Conservation (phyloP, 2,329 filamentous ascomycete species). For the Xylogone sp. region DNA sequence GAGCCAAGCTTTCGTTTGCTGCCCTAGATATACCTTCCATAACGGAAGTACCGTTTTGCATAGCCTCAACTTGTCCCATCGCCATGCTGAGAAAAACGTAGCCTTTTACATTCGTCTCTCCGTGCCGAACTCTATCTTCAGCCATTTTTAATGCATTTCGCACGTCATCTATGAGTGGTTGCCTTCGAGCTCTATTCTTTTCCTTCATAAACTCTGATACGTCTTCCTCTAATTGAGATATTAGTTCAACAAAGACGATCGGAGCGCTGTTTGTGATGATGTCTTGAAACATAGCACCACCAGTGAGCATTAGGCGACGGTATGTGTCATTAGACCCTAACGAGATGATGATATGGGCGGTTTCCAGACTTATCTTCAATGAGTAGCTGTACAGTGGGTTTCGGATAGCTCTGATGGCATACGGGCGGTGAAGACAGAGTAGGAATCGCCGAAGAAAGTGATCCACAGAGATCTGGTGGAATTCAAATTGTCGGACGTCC, state of each 20-base stretch:
- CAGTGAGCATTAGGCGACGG: slow-evolving; percentile 30
- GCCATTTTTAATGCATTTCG: slow-evolving; percentile 20
- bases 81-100: slow-evolving; percentile 36
- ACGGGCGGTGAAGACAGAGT: slow-evolving; percentile 47
- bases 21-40: slow-evolving; percentile 5
- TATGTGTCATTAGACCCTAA: slow-evolving; percentile 23
- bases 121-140: slow-evolving; percentile 28
- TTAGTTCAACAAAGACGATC: slow-evolving; percentile 42
- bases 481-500: slow-evolving; percentile 15
- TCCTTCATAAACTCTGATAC: neutral
- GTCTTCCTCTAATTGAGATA: slow-evolving; percentile 37
- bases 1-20: neutral
- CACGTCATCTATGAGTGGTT: neutral
- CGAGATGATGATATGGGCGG: slow-evolving; percentile 23
- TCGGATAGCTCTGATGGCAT: slow-evolving; percentile 33
- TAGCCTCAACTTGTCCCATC: slow-evolving; percentile 31
- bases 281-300: slow-evolving; percentile 39
- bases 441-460: slow-evolving; percentile 49
- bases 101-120: slow-evolving; percentile 38
- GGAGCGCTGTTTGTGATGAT: slow-evolving; percentile 35
- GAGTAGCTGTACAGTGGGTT: slow-evolving; percentile 46
- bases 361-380: slow-evolving; percentile 39
- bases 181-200: slow-evolving; percentile 29
- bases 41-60: slow-evolving; percentile 7
- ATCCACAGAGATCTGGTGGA: slow-evolving; percentile 44